A percentile compares a stretch with the other conserved stretches of the same genome.
Evolutionary conservation across 495 filamentous ascomycete species (phyloP).

Genomic region (Xylaria flabelliformis): DNA sequence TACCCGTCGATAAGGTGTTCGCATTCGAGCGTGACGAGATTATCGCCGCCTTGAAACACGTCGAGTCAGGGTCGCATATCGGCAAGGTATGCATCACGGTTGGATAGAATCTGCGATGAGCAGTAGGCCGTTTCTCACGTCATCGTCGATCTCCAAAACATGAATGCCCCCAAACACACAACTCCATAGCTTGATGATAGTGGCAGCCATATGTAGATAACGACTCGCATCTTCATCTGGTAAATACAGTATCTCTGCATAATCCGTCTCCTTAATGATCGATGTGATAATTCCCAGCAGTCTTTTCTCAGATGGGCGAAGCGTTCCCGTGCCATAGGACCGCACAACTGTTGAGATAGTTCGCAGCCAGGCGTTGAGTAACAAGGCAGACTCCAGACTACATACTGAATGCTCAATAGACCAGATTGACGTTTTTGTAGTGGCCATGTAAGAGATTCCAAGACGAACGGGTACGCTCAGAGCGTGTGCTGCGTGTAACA

Average conservation of each 20-base stretch:
- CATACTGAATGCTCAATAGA: constrained; percentile 57
- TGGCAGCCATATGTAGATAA: constrained; percentile 21
- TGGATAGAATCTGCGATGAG: constrained; percentile 28
- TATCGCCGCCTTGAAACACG: constrained; percentile 35
- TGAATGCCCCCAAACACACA: constrained; percentile 27
- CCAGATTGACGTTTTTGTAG: constrained; percentile 62
- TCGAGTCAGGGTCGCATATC: constrained; percentile 35
- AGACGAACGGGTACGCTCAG: constrained; percentile 61
- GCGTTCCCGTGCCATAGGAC: constrained; percentile 14
- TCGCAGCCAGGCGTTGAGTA: constrained; percentile 59
- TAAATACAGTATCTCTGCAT: constrained; percentile 25
- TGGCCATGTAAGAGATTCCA: constrained; percentile 59
- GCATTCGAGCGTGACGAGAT: constrained; percentile 34
- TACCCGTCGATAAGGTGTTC: constrained; percentile 41
- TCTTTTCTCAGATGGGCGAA: constrained; percentile 25
- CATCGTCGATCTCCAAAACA: constrained; percentile 29
- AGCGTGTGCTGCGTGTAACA: constrained; percentile 60
- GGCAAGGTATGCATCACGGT: constrained; percentile 44
- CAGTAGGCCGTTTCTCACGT: constrained; percentile 21
- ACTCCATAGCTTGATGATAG: constrained; percentile 24
- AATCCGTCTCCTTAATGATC: constrained; percentile 29
- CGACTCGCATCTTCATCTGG: constrained; percentile 26
- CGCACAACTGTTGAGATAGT: constrained; percentile 44
- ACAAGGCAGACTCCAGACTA: constrained; percentile 55
- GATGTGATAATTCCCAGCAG: constrained; percentile 25